Evolutionary conservation across 345 rosid species (phyloP).

Genomic region (Salix arbutifolia): DNA sequence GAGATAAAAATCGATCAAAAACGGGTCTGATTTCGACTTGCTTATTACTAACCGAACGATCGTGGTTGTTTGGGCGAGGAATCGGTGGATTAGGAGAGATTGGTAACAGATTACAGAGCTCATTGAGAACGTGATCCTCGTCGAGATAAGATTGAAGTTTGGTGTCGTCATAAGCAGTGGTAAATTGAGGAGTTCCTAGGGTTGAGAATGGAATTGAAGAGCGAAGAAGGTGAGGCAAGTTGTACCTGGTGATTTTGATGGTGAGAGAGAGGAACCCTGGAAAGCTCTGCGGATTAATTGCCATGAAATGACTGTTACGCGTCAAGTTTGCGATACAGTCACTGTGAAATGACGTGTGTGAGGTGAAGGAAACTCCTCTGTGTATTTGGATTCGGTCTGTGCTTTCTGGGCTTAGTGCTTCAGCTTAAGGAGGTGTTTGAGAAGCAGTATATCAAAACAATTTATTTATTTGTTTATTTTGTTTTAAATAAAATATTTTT

Average conservation of each 20-base stretch:
- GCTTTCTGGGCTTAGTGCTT: no score
- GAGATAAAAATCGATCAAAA: constrained; percentile 46
- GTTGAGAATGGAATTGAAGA: constrained; percentile 18
- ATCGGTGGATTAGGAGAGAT: constrained; percentile 24
- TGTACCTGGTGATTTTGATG: constrained; percentile 17
- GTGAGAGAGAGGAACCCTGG: neutral
- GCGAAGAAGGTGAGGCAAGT: neutral
- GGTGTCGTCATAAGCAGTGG: constrained; percentile 2
- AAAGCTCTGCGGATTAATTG: neutral
- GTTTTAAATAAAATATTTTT: no score
- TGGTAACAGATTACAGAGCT: constrained; percentile 58
- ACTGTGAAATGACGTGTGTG: neutral
- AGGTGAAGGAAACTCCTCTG: no score
- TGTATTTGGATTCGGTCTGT: no score
- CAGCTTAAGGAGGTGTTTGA: no score
- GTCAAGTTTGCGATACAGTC: no score
- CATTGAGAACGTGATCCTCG: constrained; percentile 50
- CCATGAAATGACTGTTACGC: neutral
- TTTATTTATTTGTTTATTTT: no score
- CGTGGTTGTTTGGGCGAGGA: constrained; percentile 9
- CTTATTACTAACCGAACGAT: constrained; percentile 4
- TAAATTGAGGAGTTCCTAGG: neutral
- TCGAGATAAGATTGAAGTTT: constrained; percentile 21
- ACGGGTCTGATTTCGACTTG: constrained; percentile 17
- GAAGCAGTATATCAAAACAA: no score